These are phyloP conservation scores for Pelargonium citronellum DNA, from an alignment of 441 rosid species.

Conservation along the genomic window DNA sequence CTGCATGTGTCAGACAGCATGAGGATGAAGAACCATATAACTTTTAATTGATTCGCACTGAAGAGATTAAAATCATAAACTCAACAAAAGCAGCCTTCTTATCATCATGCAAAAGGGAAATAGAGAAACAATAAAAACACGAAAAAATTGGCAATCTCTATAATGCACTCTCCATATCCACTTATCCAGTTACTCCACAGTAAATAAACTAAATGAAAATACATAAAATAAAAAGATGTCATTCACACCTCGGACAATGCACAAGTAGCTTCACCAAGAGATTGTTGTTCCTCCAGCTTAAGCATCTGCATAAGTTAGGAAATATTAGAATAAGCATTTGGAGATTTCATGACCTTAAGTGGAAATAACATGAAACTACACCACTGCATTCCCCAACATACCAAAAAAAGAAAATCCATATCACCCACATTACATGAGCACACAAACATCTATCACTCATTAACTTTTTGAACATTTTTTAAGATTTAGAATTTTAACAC, in stretches of 20 bases:
- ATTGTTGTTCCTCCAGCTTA: constrained; percentile 85
- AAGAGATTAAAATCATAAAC: not conserved
- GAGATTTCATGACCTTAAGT: constrained; percentile 17
- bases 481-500: not conserved
- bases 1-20: not conserved
- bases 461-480: not conserved
- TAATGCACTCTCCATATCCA: not conserved
- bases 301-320: constrained; percentile 49
- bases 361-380: constrained; percentile 6
- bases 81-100: not conserved
- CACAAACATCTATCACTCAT: not conserved
- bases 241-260: constrained; percentile 63
- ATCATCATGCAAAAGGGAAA: not conserved
- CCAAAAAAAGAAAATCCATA: not conserved
- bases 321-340: constrained; percentile 9
- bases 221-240: constrained; percentile 6
- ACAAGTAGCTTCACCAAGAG: constrained; percentile 82
- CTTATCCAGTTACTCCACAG: not conserved
- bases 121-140: not conserved
- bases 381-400: not conserved
- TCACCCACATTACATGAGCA: not conserved
- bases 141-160: not conserved
- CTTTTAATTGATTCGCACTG: not conserved
- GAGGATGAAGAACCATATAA: not conserved
- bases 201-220: not conserved